Percentiles rank a stretch among this genome's conserved stretches.
Evolutionary conservation across 331 rosid species (phyloP).

Genomic region (Pyracantha coccinea): DNA sequence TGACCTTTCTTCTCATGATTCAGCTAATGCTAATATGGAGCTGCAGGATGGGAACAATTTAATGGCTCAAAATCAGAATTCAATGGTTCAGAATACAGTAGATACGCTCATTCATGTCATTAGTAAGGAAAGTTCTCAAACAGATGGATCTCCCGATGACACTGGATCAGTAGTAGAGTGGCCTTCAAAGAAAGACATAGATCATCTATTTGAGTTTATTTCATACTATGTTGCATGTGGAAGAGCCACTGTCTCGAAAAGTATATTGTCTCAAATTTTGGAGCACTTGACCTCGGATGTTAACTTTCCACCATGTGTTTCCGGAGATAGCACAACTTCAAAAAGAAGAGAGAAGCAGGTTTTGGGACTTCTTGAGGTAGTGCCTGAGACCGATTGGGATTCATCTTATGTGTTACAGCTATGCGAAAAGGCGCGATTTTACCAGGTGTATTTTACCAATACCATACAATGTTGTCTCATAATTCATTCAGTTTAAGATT

Average conservation of each 20-base stretch:
- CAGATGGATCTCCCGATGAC: constrained; percentile 36
- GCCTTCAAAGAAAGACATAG: constrained; percentile 63
- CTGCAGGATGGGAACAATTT: constrained; percentile 26
- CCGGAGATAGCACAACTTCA: constrained; percentile 29
- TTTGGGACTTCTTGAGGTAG: constrained; percentile 71
- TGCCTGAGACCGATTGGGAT: constrained; percentile 80
- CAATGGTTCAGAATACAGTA: constrained; percentile 63
- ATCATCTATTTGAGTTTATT: constrained; percentile 66
- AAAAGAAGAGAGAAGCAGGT: constrained; percentile 79
- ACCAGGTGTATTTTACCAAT: constrained; percentile 46
- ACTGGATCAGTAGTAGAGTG: constrained; percentile 33
- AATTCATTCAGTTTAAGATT: constrained; percentile 15
- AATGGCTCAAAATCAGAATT: constrained; percentile 29
- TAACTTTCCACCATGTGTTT: constrained; percentile 28
- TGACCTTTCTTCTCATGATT: constrained; percentile 27
- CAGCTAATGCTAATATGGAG: constrained; percentile 22
- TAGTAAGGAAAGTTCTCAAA: constrained; percentile 34
- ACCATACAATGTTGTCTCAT: constrained; percentile 10
- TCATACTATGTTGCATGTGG: constrained; percentile 71
- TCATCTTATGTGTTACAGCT: constrained; percentile 57
- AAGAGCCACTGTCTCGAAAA: constrained; percentile 62
- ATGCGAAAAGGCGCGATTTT: constrained; percentile 67
- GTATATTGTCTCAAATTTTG: constrained; percentile 56
- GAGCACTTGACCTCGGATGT: constrained; percentile 57
- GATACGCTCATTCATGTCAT: constrained; percentile 60